phyloP scores from a whole-genome alignment of 2,329 filamentous ascomycete genomes.

The Aspergillus chevalieri region DNA sequence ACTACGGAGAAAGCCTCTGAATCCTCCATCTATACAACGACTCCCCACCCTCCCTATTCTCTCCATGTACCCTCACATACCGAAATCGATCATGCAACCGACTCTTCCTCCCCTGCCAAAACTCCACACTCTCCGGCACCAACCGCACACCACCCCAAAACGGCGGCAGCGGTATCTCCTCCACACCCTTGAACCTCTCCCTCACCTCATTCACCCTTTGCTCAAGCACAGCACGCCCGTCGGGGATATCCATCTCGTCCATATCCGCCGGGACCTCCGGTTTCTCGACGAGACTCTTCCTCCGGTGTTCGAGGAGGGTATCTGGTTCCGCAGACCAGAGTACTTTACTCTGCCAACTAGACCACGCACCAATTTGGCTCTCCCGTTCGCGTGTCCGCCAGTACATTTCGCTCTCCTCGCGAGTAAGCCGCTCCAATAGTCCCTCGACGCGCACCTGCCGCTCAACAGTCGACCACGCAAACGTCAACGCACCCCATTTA shows the following conservation, averaged over 20 bases:
- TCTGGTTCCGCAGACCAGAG: constrained; percentile 43
- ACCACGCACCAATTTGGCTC: constrained; percentile 85
- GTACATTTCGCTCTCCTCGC: constrained; percentile 65
- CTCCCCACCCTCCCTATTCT: constrained; percentile 29
- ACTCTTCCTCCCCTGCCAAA: constrained; percentile 89
- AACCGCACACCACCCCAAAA: constrained; percentile 93
- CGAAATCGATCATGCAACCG: constrained; percentile 89
- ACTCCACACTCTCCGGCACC: constrained; percentile 80
- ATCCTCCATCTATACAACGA: constrained; percentile 42
- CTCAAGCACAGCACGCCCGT: constrained; percentile 69
- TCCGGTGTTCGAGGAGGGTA: constrained; percentile 17
- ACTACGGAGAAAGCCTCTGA: constrained; percentile 35
- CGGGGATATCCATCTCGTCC: constrained; percentile 44
- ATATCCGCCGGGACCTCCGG: constrained; percentile 21
- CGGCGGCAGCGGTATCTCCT: constrained; percentile 80
- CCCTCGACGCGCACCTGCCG: constrained; percentile 90
- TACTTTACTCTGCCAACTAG: constrained; percentile 78
- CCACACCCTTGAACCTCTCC: constrained; percentile 64
- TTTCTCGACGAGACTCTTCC: constrained; percentile 17
- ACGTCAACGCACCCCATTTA: constrained; percentile 73
- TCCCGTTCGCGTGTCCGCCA: constrained; percentile 66
- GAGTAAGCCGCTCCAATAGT: constrained; percentile 56
- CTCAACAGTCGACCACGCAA: constrained; percentile 84
- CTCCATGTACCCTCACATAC: constrained; percentile 67
- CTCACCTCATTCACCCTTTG: constrained; percentile 71